These are phyloP conservation scores for Aureobasidium namibiae DNA, from an alignment of 2,329 filamentous ascomycete genomes.

Conservation along the genomic window DNA sequence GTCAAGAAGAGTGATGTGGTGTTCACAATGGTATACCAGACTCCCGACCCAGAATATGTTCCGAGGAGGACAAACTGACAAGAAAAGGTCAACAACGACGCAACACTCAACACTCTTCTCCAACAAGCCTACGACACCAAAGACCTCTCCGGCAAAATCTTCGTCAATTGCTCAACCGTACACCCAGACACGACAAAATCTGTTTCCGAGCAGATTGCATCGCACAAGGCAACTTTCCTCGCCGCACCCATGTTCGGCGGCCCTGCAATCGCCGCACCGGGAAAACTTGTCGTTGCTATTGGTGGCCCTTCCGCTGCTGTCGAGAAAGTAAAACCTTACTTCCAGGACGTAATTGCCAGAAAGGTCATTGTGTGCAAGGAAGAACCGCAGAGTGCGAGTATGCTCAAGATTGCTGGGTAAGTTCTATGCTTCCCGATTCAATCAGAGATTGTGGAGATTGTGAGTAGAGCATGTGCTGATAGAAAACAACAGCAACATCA, in stretches of 20 bases:
- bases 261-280: conserved; percentile 35
- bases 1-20: conserved; percentile 8
- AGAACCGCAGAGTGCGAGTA: conserved; percentile 33
- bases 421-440: not conserved
- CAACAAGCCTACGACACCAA: conserved; percentile 12
- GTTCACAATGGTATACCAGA: conserved; percentile 10
- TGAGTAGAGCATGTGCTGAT: not conserved
- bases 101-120: not conserved
- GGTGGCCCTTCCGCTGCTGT: conserved; percentile 26
- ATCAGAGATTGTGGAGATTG: not conserved
- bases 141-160: conserved; percentile 23
- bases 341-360: conserved; percentile 37
- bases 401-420: conserved; percentile 36
- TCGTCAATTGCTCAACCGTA: conserved; percentile 27
- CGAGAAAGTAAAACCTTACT: conserved; percentile 30
- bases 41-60: too few relatives aligned
- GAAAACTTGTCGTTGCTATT: conserved; percentile 38
- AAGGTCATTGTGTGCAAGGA: conserved; percentile 36
- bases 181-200: conserved; percentile 27
- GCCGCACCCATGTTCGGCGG: conserved; percentile 38
- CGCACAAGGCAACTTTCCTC: conserved; percentile 26
- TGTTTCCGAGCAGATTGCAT: conserved; percentile 27
- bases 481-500: conserved; percentile 28
- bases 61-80: not conserved
- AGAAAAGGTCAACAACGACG: conserved; percentile 8